Percentiles rank a stretch among this genome's conserved stretches.
These are phyloP conservation scores for Dryas alaskensis DNA, from an alignment of 306 rosid species.

Conservation along the genomic window DNA sequence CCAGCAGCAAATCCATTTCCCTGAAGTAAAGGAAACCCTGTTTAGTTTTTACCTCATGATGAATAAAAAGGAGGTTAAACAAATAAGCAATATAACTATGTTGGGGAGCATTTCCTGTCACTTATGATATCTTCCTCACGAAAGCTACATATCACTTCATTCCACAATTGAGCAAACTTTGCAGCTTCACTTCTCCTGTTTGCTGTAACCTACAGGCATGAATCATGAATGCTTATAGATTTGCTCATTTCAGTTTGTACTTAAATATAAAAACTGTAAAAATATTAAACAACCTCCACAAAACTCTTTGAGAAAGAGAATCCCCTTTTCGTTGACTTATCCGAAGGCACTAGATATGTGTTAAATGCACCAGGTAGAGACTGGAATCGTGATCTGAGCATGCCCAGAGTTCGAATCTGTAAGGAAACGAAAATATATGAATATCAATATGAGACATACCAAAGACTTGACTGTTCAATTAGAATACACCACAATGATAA, in stretches of 20 bases:
- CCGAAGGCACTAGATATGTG: slow-evolving; percentile 86
- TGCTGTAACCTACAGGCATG: slow-evolving; percentile 56
- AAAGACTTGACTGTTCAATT: neutral
- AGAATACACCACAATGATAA: neutral
- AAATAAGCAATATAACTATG: slow-evolving; percentile 29
- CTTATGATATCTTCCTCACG: slow-evolving; percentile 95
- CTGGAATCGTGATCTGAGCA: slow-evolving; percentile 94
- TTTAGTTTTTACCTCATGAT: slow-evolving; percentile 29
- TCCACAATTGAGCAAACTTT: slow-evolving; percentile 95
- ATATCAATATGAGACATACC: slow-evolving; percentile 14
- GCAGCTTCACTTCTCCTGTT: slow-evolving; percentile 98
- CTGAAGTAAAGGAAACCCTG: slow-evolving; percentile 51
- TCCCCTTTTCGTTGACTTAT: slow-evolving; percentile 62
- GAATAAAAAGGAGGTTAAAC: slow-evolving; percentile 23
- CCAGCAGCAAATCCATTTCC: slow-evolving; percentile 92
- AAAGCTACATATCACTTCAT: slow-evolving; percentile 92
- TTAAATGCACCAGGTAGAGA: slow-evolving; percentile 97
- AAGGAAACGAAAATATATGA: slow-evolving; percentile 24
- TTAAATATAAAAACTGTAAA: neutral
- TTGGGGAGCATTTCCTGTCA: slow-evolving; percentile 64
- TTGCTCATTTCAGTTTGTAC: slow-evolving; percentile 12
- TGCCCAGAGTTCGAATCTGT: slow-evolving; percentile 90
- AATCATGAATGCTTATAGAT: slow-evolving; percentile 26
- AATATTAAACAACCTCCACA: slow-evolving; percentile 61
- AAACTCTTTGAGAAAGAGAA: slow-evolving; percentile 80